These are phyloP conservation scores for Prosopis cineraria DNA, from an alignment of 306 rosid genomes.

Conservation along the genomic window DNA sequence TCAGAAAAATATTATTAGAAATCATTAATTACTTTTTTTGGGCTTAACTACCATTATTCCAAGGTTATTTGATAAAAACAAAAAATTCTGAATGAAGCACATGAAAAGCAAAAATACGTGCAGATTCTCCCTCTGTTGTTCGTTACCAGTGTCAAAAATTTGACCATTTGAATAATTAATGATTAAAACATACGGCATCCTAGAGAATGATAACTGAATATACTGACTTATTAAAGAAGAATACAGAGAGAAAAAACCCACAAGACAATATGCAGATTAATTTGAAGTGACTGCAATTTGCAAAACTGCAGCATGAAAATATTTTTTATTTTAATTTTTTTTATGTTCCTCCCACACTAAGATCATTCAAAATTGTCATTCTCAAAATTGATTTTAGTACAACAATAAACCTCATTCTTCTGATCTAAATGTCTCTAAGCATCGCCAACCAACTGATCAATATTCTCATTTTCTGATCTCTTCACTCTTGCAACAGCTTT, in stretches of 20 bases:
- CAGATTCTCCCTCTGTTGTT: too few relatives aligned
- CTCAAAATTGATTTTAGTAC: background rate
- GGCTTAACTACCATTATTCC: too few relatives aligned
- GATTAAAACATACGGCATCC: background rate
- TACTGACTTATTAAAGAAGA: background rate
- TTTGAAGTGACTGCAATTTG: background rate
- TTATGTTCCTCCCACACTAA: background rate
- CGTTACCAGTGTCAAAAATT: too few relatives aligned
- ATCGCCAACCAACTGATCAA: constrained; percentile 30
- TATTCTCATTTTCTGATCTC: constrained; percentile 47
- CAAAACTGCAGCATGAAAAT: background rate
- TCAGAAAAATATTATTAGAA: too few relatives aligned
- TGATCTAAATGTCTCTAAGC: background rate
- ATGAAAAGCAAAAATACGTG: too few relatives aligned
- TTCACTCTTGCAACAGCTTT: constrained; percentile 51
- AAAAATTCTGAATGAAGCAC: too few relatives aligned
- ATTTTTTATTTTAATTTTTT: background rate
- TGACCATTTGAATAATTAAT: too few relatives aligned
- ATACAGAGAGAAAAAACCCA: background rate
- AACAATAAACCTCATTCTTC: background rate
- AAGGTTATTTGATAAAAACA: too few relatives aligned
- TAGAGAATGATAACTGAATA: background rate
- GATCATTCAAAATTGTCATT: background rate
- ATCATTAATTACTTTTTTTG: too few relatives aligned
- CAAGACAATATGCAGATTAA: background rate